Evolutionary conservation across 371 early-diverging fungal genomes (phyloP), one percentile per base, ranked within the genome.

Genomic region (Capillidium heterosporum): DNA sequence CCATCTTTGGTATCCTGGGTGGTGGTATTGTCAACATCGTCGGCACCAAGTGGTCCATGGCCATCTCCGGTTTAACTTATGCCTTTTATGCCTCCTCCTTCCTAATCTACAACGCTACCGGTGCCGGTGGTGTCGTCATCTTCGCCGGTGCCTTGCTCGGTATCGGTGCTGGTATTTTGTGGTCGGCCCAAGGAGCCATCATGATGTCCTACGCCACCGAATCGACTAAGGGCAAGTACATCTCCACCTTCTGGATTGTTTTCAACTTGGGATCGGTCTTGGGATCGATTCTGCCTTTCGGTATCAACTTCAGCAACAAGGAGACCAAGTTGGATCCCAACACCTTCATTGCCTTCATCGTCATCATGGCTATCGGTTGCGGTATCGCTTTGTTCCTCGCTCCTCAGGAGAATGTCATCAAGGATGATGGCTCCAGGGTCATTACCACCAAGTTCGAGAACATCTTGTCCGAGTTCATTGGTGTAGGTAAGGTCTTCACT

Each of bases 181-280:
- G 81, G 80, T 68, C 74, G 35, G 78, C 79, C 21, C 83, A 82
- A 69, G 81, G 81, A 52, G 66, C 77, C 23, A 70, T 82, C 59
- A 78, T 81, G 77, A 73, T 81, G 78, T 66, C 78, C 40, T 80
- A 81, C 60, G 80, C 83, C 2, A 67, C 69, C 49, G 81, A 80
- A 58, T 67, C 70, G 19, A 71, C 80, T 48, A 85, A 84, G 71
- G 86, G 85, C 35, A 72, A 71, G 52, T 87, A 70, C 63, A 80
- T 88, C 53, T 74, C 82, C 24, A 75, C 82, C 39, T 87, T 87
- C 58, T 85, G 87, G 87, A 65, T 74, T 5, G 73, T 84, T 48
- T 87, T 88, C 70, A 87, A 87, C 63, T 64, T 77, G 31, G 88
- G 88, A 61, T 86, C 71, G 24, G 73, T 81, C 48, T 61, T 87